Percentiles rank a stretch among this genome's conserved stretches.
These are phyloP conservation scores for Rutidosis leptorrhynchoides DNA, from an alignment of 129 eudicot genomes.

Conservation along the genomic window DNA sequence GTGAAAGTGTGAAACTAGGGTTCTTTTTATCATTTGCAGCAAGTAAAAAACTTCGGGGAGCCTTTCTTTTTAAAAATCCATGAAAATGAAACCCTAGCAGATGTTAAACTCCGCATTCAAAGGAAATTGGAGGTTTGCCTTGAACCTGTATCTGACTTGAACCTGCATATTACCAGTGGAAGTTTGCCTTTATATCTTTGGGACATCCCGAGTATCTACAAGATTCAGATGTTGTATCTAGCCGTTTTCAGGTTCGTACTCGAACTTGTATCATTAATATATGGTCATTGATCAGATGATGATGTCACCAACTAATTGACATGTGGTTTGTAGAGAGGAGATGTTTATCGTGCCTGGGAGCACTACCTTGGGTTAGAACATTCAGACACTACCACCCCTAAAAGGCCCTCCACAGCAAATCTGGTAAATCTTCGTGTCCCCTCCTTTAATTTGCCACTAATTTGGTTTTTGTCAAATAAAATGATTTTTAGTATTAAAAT, in stretches of 20 bases:
- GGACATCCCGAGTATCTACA: conserved; percentile 51
- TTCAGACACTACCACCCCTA: conserved; percentile 73
- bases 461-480: neutral
- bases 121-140: conserved; percentile 50
- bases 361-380: conserved; percentile 97
- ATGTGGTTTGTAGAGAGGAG: conserved; percentile 58
- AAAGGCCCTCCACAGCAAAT: conserved; percentile 62
- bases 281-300: neutral
- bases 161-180: conserved; percentile 43
- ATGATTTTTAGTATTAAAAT: neutral
- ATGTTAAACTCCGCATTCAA: conserved; percentile 46
- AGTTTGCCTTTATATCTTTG: conserved; percentile 48
- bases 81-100: conserved; percentile 54
- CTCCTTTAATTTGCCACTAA: conserved; percentile 4
- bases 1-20: neutral
- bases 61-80: conserved; percentile 53
- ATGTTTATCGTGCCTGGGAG: conserved; percentile 95
- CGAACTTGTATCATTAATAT: neutral
- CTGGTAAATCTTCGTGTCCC: conserved; percentile 62
- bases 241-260: conserved; percentile 55
- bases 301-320: conserved; percentile 7
- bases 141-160: neutral
- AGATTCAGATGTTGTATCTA: conserved; percentile 49
- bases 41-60: conserved; percentile 73
- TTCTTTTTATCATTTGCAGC: conserved; percentile 43